phyloP scores from a whole-genome alignment of 768 basidiomycete species.

The Phlebiopsis gigantea region DNA sequence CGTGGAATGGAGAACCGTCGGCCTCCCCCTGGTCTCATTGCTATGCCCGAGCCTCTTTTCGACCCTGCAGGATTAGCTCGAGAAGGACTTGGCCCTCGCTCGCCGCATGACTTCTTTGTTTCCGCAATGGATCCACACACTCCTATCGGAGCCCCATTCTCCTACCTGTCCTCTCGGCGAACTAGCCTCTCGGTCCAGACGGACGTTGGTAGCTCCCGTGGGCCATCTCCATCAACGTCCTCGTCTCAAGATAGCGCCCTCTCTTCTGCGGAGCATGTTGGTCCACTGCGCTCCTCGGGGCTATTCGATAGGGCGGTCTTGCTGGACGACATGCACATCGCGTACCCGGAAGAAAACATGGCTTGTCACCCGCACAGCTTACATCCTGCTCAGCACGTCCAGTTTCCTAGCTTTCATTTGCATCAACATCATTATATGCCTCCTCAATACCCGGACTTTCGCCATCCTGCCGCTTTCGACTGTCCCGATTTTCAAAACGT shows the following conservation, averaged over 20 bases:
- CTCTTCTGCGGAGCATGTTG: not conserved
- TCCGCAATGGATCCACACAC: not conserved
- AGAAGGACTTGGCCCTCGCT: not conserved
- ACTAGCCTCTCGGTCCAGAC: not conserved
- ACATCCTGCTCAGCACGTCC: not conserved
- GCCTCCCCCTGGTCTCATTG: not conserved
- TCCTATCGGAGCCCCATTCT: not conserved
- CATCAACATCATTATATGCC: not conserved
- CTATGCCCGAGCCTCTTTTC: not conserved
- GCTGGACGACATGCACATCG: not conserved
- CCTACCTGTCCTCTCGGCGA: not conserved
- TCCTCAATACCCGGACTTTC: not conserved
- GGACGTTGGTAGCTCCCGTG: not conserved
- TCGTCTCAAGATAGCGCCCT: conserved; percentile 1
- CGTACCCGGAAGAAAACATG: not conserved
- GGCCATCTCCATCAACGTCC: not conserved
- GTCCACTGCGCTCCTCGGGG: not conserved
- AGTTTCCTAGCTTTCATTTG: not conserved
- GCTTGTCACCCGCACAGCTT: not conserved
- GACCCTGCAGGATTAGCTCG: not conserved
- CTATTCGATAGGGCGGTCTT: not conserved
- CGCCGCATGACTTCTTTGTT: not conserved
- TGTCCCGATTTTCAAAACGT: not conserved
- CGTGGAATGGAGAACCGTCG: not conserved
- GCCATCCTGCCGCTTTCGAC: not conserved